Conservation (phyloP, 148 eudicot species). For the Rhododendron williamsianum region DNA sequence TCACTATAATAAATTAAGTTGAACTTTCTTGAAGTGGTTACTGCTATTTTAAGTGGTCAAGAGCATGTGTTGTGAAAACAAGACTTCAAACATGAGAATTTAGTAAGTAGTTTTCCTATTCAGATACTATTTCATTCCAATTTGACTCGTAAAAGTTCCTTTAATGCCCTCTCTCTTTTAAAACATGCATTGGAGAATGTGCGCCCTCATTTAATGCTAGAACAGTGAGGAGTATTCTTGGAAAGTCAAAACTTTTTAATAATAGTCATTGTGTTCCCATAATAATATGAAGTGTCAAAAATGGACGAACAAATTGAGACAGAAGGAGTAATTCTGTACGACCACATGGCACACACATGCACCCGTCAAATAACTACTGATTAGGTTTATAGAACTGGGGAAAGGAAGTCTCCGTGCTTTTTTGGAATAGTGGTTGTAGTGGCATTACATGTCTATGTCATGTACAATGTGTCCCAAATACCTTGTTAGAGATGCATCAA, state of each 20-base stretch:
- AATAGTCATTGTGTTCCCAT: background rate
- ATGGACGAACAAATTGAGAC: background rate
- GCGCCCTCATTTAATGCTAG: background rate
- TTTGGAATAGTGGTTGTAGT: background rate
- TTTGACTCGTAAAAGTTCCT: background rate
- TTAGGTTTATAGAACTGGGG: background rate
- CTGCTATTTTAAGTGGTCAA: background rate
- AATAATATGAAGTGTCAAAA: too few relatives aligned
- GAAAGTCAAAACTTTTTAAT: background rate
- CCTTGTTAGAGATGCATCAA: background rate
- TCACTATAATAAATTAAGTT: background rate
- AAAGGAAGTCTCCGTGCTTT: background rate
- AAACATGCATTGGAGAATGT: background rate
- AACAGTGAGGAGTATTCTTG: background rate
- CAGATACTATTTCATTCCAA: background rate
- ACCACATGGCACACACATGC: background rate
- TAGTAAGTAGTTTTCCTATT: background rate
- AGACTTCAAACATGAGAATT: background rate
- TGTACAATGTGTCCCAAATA: background rate
- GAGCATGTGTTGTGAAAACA: background rate
- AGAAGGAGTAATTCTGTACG: background rate
- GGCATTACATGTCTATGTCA: background rate
- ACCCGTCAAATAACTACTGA: background rate
- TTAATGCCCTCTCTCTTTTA: background rate
- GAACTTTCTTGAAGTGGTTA: background rate